phyloP scores from a whole-genome alignment of 1,284 basidiomycete genomes.

The Anthracocystis walkeri region DNA sequence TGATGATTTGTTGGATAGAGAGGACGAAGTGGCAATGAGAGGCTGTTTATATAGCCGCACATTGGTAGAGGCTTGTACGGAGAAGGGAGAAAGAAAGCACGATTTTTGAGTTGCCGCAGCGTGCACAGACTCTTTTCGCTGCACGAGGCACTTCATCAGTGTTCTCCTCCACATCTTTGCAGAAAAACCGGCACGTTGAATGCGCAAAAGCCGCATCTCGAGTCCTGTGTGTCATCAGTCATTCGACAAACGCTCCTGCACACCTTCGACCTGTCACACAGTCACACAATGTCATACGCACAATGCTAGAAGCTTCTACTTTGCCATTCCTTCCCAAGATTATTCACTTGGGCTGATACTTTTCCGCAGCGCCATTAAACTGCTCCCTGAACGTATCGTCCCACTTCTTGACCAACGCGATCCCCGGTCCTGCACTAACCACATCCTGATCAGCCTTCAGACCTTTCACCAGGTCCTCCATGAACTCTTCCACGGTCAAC shows the following conservation, averaged over 20 bases:
- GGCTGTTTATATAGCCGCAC: not conserved
- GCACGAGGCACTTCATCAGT: not conserved
- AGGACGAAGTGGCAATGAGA: no score
- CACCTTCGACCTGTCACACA: no score
- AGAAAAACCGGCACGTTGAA: no score
- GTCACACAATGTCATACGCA: no score
- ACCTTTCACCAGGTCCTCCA: conserved; percentile 54
- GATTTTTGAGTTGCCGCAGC: not conserved
- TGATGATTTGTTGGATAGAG: no score
- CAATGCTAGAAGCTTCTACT: no score
- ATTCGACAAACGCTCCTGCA: no score
- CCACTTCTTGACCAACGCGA: conserved; percentile 59
- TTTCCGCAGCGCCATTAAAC: conserved; percentile 51
- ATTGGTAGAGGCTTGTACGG: no score
- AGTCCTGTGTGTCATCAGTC: no score
- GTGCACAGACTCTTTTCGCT: conserved; percentile 4
- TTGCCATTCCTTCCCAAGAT: no score
- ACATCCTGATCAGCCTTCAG: conserved; percentile 57
- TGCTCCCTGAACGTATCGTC: conserved; percentile 55
- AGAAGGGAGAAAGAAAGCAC: not conserved
- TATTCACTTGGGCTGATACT: conserved; percentile 52
- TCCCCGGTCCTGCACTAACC: conserved; percentile 56
- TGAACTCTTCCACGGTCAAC: conserved; percentile 63
- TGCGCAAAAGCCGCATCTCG: no score
- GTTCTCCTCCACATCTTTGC: not conserved